A percentile compares a stretch with the other conserved stretches of the same genome.
Conservation (phyloP, 1,284 basidiomycete species). For the Lentinus polychrous region DNA sequence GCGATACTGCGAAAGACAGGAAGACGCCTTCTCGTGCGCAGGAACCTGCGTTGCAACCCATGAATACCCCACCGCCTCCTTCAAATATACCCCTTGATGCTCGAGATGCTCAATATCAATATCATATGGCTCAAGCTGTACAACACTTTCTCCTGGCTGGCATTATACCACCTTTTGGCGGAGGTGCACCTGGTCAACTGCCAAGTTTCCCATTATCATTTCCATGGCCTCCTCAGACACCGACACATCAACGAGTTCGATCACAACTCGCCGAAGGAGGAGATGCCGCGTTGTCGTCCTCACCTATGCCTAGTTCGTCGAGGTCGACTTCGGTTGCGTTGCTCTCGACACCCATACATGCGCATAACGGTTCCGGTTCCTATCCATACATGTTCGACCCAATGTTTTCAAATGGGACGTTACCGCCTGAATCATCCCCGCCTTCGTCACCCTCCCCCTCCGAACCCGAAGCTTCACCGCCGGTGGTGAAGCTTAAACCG, state of each 20-base stretch:
- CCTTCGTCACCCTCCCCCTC: conserved; percentile 12
- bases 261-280: background rate
- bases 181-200: conserved; percentile 14
- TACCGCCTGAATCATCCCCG: conserved; percentile 34
- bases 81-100: conserved; percentile 15
- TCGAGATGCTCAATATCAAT: conserved; percentile 27
- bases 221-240: conserved; percentile 21
- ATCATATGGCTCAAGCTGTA: conserved; percentile 31
- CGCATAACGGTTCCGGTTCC: conserved; percentile 28
- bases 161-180: conserved; percentile 7
- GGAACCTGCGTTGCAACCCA: background rate
- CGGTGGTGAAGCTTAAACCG: conserved; percentile 8
- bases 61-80: conserved; percentile 8
- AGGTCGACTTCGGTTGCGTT: conserved; percentile 11
- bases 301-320: conserved; percentile 17
- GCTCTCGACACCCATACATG: conserved; percentile 33
- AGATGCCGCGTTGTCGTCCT: conserved; percentile 9
- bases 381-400: conserved; percentile 36
- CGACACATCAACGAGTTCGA: conserved; percentile 15
- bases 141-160: conserved; percentile 24
- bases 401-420: conserved; percentile 33
- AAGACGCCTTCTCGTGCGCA: background rate
- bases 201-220: conserved; percentile 4
- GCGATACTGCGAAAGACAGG: background rate
- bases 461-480: conserved; percentile 8